Base-by-base conservation (phyloP, 2,329 filamentous ascomycete genomes). In the Colletotrichum tamarilloi region DNA sequence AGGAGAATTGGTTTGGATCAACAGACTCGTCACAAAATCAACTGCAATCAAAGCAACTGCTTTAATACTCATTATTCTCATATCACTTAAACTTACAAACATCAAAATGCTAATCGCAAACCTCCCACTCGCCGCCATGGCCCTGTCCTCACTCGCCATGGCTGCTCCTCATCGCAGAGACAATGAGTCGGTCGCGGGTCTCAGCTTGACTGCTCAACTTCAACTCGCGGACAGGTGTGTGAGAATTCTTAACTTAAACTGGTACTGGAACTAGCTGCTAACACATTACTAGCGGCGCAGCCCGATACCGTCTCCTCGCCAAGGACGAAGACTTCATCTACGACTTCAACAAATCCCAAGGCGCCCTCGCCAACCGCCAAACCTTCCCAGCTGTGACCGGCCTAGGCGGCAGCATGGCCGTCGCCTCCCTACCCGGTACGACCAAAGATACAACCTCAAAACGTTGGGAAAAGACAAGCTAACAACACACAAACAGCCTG, bases 401-500 rank as follows among this genome's bases (percentile, higher is more conserved):
- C 42, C 19, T 49, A 4, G 19, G 19, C 7, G 42, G 42, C 8
- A 49, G 42, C 42, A 49, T 49, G 8, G 42, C 42, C 3, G 19
- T 49, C 16, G 42, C 42, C 4, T 49, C 42, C 0, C 8, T 49
- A 19, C 42, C 42, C 19, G 42, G 42, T 49, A 22, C 19, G 19
- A 5, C 1, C 12, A 5, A 42, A 16, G 14, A 42, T 9, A 42
- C 38, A 42, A 14, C 14, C 12, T 4, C 12, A 16, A 16, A 26
- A 26, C 26, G 26, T 5, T 26, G 26, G 26, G 26, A 26, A 26
- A 26, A 26, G 26, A 5, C 26, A 26, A 26, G 11, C 38, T n/a
- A 49, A n/a, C 6, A 49, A 49, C 16, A 3, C 5, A 42, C 1
- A 49, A 26, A 56, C 11, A 64, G 62, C 84, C 55, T 90, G 88